A percentile compares a stretch with the other conserved stretches of the same genome.
phyloP scores from a whole-genome alignment of 306 rosid species.

The Parietaria judaica region DNA sequence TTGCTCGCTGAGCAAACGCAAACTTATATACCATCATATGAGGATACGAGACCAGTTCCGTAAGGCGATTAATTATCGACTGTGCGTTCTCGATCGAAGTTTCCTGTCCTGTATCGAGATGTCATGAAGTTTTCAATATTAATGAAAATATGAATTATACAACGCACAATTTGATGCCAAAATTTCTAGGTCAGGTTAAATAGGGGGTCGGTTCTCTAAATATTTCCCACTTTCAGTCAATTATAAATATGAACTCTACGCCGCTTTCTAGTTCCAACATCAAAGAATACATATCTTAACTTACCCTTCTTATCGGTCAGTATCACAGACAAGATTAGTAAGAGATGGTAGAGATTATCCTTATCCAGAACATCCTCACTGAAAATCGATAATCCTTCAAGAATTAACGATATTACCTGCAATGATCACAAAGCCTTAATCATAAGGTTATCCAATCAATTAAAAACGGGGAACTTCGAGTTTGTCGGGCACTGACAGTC shows the following conservation, averaged over 20 bases:
- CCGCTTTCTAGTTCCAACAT: too few relatives aligned
- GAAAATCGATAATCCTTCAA: slow-evolving; percentile 60
- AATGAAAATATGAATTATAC: too few relatives aligned
- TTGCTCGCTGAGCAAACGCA: too few relatives aligned
- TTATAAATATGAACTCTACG: too few relatives aligned
- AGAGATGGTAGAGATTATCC: slow-evolving; percentile 59
- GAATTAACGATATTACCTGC: slow-evolving; percentile 78
- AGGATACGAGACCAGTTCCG: slow-evolving; percentile 53
- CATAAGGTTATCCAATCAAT: slow-evolving; percentile 9
- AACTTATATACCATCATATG: slow-evolving; percentile 57
- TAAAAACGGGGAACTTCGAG: neutral
- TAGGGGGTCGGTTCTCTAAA: too few relatives aligned
- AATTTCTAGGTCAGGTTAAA: too few relatives aligned
- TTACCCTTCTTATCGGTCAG: slow-evolving; percentile 72
- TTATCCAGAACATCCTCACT: slow-evolving; percentile 53
- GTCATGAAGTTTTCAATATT: neutral
- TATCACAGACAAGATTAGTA: slow-evolving; percentile 84
- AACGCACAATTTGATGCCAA: too few relatives aligned
- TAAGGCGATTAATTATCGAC: slow-evolving; percentile 46
- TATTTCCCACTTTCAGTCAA: too few relatives aligned
- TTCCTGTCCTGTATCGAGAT: slow-evolving; percentile 58
- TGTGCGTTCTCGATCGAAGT: slow-evolving; percentile 62
- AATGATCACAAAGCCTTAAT: slow-evolving; percentile 20
- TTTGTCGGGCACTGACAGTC: slow-evolving; percentile 46
- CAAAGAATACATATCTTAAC: slow-evolving; percentile 3